Conservation (phyloP, 2,329 filamentous ascomycete genomes). For the Trichoderma sp. region DNA sequence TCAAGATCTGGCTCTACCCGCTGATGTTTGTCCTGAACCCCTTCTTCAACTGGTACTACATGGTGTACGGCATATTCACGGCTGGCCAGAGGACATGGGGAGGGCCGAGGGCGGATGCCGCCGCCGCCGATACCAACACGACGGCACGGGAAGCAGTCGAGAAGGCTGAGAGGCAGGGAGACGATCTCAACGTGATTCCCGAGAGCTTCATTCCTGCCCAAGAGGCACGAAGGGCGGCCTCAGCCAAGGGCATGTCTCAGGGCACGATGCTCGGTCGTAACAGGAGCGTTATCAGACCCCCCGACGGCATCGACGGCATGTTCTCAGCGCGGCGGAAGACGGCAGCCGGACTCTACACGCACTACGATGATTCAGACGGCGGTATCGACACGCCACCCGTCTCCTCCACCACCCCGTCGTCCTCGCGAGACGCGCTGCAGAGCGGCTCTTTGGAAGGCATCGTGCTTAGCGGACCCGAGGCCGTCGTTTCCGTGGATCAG, state of each 20-base stretch:
- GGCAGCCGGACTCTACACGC: slow-evolving; percentile 68
- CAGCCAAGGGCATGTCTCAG: slow-evolving; percentile 36
- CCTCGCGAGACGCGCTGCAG: slow-evolving; percentile 16
- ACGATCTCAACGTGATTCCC: slow-evolving; percentile 87
- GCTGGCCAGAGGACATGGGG: slow-evolving; percentile 95
- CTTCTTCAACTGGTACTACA: slow-evolving; percentile 98
- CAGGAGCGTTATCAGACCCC: slow-evolving; percentile 68
- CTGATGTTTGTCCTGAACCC: slow-evolving; percentile 95
- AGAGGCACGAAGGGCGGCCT: slow-evolving; percentile 48
- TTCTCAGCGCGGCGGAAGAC: slow-evolving; percentile 73
- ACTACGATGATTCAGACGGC: slow-evolving; percentile 41
- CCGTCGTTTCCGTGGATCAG: slow-evolving; percentile 64
- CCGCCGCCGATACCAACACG: slow-evolving; percentile 72
- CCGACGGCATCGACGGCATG: slow-evolving; percentile 73
- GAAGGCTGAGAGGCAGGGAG: slow-evolving; percentile 73
- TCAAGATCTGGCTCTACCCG: slow-evolving; percentile 93
- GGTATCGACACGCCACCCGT: slow-evolving; percentile 13
- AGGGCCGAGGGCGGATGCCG: slow-evolving; percentile 86
- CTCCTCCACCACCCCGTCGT: slow-evolving; percentile 19
- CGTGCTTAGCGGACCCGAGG: slow-evolving; percentile 58
- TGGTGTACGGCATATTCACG: slow-evolving; percentile 95
- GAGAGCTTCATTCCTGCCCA: slow-evolving; percentile 74
- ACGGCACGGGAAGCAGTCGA: slow-evolving; percentile 84
- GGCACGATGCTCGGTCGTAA: slow-evolving; percentile 47
- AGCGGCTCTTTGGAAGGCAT: slow-evolving; percentile 69